Base-by-base conservation (phyloP, 208 protist species). In the Crithidia brevicula region DNA sequence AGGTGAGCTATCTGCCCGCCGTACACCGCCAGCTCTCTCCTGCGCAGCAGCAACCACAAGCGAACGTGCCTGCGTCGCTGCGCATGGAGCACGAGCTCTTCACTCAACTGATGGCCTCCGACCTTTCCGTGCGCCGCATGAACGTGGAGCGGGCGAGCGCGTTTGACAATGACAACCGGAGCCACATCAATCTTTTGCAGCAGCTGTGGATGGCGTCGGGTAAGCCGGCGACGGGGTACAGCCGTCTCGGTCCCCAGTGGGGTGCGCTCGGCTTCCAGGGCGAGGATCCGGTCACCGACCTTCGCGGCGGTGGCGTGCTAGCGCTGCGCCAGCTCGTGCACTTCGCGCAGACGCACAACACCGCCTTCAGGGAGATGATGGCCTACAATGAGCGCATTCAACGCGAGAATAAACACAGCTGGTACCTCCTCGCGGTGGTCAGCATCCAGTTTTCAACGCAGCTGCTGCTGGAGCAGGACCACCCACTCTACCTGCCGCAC, bases 381-480 rank as follows among this genome's bases (percentile, higher is more conserved):
- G 74, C 67, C 16, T 88, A 82, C 68, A 96, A 96, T 60, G 74
- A 81, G 56, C 56, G 74, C 45, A 56, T 76, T 13, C 64, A 78
- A 47, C 75, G 66, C 0, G 79, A 74, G 30, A 64, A 61, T 11
- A 65, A 72, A 22, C 60, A 85, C 58, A 75, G 54, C 43, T 96
- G 92, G 88, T 97, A 95, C 59, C 69, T 94, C 28, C 53, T 86
- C 25, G 92, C 92, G 11, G 86, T 97, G 7, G 85, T 93, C 47
- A 93, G 88, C 58, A 92, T 96, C 36, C 86, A 97, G 67, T 77
- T 97, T 34, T 90, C 92, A 0, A 82, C 82, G 45, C 80, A 86
- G 62, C 70, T 96, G 20, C 22, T 92, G 46, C 69, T 91, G 43
- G 73, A 89, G 80, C 67, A 79, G 50, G 82, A 92, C 6, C 47